These are phyloP conservation scores for Blastobotrys chiropterorum DNA, from an alignment of 805 yeast genomes.

Conservation along the genomic window DNA sequence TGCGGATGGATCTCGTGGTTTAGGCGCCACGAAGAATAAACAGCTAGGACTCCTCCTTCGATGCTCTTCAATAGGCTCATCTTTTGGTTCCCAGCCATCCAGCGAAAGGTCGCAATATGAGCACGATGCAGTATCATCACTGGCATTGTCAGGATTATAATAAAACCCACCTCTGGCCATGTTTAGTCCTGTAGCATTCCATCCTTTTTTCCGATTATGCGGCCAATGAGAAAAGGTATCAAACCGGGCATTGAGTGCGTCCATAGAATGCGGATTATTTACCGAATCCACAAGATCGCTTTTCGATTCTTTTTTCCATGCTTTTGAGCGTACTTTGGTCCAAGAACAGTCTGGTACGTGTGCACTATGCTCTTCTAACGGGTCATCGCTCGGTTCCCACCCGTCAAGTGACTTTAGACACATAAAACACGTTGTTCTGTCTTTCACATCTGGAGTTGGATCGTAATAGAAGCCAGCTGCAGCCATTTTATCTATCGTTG, in stretches of 20 bases:
- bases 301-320: conserved; percentile 6
- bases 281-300: conserved; percentile 2
- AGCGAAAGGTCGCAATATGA: conserved; percentile 55
- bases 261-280: conserved; percentile 22
- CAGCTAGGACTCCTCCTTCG: conserved; percentile 38
- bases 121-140: conserved; percentile 55
- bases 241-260: conserved; percentile 19
- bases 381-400: conserved; percentile 52
- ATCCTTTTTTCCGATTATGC: conserved; percentile 36
- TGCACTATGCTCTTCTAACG: conserved; percentile 42
- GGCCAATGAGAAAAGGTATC: conserved; percentile 37
- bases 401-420: conserved; percentile 52
- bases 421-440: conserved; percentile 51
- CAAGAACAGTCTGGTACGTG: conserved; percentile 33
- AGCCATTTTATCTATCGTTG: conserved; percentile 37
- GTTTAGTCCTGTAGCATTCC: conserved; percentile 34
- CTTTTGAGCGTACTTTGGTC: conserved; percentile 21
- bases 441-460: conserved; percentile 42
- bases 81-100: conserved; percentile 68
- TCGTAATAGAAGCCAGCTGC: conserved; percentile 56
- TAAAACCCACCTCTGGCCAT: conserved; percentile 63
- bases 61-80: conserved; percentile 60
- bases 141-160: conserved; percentile 43
- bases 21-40: conserved; percentile 31
- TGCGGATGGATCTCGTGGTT: conserved; percentile 13